These are phyloP conservation scores for Fusarium foetens DNA, from an alignment of 2,329 filamentous ascomycete species.

Conservation along the genomic window DNA sequence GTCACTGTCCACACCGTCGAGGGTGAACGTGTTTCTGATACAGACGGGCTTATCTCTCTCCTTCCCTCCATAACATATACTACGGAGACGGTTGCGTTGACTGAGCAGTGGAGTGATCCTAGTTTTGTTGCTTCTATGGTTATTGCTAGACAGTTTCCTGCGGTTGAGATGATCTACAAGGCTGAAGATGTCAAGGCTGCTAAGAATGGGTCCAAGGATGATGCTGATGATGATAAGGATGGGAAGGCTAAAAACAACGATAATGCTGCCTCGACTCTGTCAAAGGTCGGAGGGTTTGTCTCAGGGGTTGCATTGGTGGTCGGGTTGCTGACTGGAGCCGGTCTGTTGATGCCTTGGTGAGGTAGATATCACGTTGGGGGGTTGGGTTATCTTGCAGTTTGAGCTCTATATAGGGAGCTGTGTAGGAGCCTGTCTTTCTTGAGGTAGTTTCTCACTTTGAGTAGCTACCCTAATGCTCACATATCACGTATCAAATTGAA, in stretches of 20 bases:
- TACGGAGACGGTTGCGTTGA: not conserved
- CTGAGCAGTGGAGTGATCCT: not conserved
- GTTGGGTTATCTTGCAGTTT: not conserved
- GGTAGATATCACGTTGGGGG: not conserved
- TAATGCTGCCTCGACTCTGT: not conserved
- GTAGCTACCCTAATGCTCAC: not conserved
- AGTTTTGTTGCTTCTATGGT: not conserved
- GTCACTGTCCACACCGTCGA: conserved; percentile 19
- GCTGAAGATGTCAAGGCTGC: conserved; percentile 17
- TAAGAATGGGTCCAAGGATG: not conserved
- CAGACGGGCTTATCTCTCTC: conserved; percentile 1
- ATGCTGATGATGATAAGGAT: not conserved
- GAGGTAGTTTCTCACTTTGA: not conserved
- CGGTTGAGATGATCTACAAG: conserved; percentile 28
- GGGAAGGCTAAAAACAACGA: not conserved
- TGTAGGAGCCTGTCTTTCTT: not conserved
- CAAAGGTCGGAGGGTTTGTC: not conserved
- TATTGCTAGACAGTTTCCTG: conserved; percentile 10
- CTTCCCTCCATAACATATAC: not conserved
- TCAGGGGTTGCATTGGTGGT: not conserved
- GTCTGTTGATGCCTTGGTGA: conserved; percentile 33
- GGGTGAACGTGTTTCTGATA: conserved; percentile 4
- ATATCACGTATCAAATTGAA: not conserved
- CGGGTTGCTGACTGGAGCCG: conserved; percentile 23
- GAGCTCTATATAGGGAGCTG: too few species aligned